Evolutionary conservation across 2,329 filamentous ascomycete genomes (phyloP).

Genomic region (Fusarium coicis): DNA sequence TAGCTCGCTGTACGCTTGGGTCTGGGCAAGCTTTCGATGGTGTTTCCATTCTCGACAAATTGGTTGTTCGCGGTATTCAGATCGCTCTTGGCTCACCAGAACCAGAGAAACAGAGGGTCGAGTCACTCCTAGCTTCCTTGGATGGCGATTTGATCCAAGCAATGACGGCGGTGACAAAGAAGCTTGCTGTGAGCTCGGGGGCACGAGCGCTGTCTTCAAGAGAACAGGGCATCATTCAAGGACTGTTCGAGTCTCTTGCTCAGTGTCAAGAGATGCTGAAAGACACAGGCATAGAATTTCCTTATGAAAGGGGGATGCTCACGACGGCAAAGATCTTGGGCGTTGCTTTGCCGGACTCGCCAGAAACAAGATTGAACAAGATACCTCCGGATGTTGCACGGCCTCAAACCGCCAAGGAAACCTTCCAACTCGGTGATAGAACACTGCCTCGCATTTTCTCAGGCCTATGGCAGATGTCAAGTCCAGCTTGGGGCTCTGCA

Average conservation of each 20-base stretch:
- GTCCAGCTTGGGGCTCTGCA: not conserved
- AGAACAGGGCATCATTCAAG: not conserved
- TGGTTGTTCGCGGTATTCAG: not conserved
- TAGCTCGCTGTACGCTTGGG: not conserved
- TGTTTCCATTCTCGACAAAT: not conserved
- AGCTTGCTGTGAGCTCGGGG: not conserved
- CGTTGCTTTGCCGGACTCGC: not conserved
- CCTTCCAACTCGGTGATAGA: not conserved
- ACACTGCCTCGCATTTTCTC: not conserved
- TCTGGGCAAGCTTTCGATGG: not conserved
- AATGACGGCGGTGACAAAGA: not conserved
- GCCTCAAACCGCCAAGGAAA: not conserved
- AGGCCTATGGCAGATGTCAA: not conserved
- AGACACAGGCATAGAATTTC: not conserved
- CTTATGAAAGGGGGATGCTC: not conserved
- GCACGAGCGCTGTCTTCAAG: not conserved
- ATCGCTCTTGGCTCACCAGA: not conserved
- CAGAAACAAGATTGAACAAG: not conserved
- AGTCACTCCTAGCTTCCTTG: not conserved
- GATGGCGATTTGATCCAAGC: not conserved
- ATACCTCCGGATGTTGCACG: fast-evolving
- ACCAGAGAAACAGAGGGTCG: fast-evolving
- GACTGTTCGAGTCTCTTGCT: not conserved
- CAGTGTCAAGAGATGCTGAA: not conserved
- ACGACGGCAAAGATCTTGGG: not conserved